Conservation (phyloP, 108 stramenopile genomes). For the Parmales sp. region DNA sequence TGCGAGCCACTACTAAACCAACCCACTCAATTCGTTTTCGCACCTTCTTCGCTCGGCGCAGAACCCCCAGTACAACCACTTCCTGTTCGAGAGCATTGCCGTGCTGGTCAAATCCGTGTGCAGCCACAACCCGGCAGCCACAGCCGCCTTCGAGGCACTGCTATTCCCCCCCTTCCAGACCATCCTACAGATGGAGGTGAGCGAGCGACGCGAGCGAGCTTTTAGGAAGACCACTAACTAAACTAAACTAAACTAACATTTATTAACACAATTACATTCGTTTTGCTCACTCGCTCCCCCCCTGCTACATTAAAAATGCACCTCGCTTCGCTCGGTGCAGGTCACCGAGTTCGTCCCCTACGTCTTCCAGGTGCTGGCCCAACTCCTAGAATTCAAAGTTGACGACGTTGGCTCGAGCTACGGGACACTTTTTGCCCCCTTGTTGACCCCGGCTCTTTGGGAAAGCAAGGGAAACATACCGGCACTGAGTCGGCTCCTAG, state of each 20-base stretch:
- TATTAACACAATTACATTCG: too few species aligned
- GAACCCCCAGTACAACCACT: conserved; percentile 95
- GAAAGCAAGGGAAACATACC: conserved; percentile 86
- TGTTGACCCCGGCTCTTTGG: conserved; percentile 78
- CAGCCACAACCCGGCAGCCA: conserved; percentile 48
- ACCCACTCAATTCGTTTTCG: too few species aligned
- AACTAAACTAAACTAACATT: too few species aligned
- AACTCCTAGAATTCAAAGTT: conserved; percentile 75
- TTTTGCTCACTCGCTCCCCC: too few species aligned
- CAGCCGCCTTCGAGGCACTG: conserved; percentile 62
- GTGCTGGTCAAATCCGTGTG: conserved; percentile 72
- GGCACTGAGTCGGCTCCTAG: conserved; percentile 72
- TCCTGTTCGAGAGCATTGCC: conserved; percentile 91
- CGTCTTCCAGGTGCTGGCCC: conserved; percentile 94
- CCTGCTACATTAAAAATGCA: too few species aligned
- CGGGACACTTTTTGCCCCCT: conserved; percentile 61
- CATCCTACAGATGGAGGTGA: conserved; percentile 83
- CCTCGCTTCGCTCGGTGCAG: too few species aligned
- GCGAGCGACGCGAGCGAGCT: too few species aligned
- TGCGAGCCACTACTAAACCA: too few species aligned
- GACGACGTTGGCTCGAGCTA: conserved; percentile 65
- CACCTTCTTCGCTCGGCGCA: too few species aligned
- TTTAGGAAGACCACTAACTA: too few species aligned
- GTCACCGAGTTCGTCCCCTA: conserved; percentile 88
- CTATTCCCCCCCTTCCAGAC: conserved; percentile 86